Evolutionary conservation across 2,329 filamentous ascomycete genomes (phyloP), one percentile per base, ranked within the genome.

Genomic region (Diaporthe amygdali): DNA sequence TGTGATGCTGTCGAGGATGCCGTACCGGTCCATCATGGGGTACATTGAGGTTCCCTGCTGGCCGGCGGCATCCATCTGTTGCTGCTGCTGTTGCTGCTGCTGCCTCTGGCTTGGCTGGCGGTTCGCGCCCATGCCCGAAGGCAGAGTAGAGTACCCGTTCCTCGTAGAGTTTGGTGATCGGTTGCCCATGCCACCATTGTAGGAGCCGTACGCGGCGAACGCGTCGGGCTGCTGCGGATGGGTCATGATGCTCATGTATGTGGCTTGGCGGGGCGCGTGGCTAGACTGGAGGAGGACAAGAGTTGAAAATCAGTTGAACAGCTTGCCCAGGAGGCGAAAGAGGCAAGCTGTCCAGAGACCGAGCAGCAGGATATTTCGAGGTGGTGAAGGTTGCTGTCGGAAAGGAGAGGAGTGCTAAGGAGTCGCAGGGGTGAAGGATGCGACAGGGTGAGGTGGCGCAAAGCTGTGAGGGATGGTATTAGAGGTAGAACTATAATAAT

Each of bases 121-220:
- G 64, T 71, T 74, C 64, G 72, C 68, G 56, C 74, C 71, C 61
- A 73, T 71, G n/a, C 66, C 66, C 4, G 72, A 72, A 25, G 77
- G 74, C 46, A 77, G 74, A 12, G 77, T 78, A 64, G 76, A 76
- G 74, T 78, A 79, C 25, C 76, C 77, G 15, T 75, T 77, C 27
- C 78, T 72, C 22, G 75, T 71, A 20, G 75, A 74, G 55, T 74
- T 73, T 30, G 77, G 77, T 10, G 78, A 78, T 27, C 77, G 75
- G 63, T 76, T 78, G 12, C 71, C 71, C 71, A 72, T 66, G 10
- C 71, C 69, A 17, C 71, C 71, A 14, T 46, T 66, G 69, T 72
- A 72, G 27, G 64, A 39, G 55, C 68, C 71, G 41, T 72, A 72
- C 41, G 71, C 68, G 64, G 71, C 69, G 49, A 72, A 72, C 46